Base-by-base conservation (phyloP, 352 stramenopile species). In the Phytopythium helicoides region DNA sequence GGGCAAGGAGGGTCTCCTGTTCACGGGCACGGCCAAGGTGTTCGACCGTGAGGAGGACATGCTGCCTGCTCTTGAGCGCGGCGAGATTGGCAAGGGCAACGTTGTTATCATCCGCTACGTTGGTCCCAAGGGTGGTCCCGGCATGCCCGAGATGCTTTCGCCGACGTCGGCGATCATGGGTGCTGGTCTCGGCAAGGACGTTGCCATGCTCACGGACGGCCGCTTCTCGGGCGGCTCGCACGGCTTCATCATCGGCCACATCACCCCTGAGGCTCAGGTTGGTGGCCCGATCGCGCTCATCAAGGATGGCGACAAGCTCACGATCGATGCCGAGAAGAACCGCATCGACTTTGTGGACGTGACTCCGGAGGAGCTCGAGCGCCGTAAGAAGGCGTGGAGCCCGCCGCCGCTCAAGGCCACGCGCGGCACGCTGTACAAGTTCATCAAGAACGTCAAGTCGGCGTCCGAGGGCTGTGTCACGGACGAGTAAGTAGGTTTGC, bases 31-130 rank as follows among this genome's bases (percentile, higher is more conserved):
- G 28, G 83, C 83, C 23, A 85, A 82, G 64, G 94, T 98, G 31
- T 99, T 98, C 68, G 96, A 99, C 73, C 97, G 87, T 46, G 97
- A 99, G 72, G 93, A 98, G 57, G 78, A 97, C 46, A 99, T 99
- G 97, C 87, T 99, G 26, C 28, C 58, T 31, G 71, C 70, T 21
- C 59, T 97, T 19, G 89, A 95, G 37, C 79, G 81, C 10, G 86
- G 83, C 38, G 83, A 96, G 74, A 99, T 99, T 60, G 94, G 86
- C 45, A 95, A 97, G 62, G 97, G 97, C 34, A 96, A 93, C 67
- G 97, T 99, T 54, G 91, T 99, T 11, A 98, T 99, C 56, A 99
- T 99, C 71, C 90, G 97, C 18, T 99, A 99, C 62, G 95, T 99
- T 84, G 97, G 97, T 23, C 96, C 97, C 1, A 99, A 98, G 74